These are phyloP conservation scores for Cardiospermum halicacabum DNA, from an alignment of 345 rosid genomes.

Conservation along the genomic window DNA sequence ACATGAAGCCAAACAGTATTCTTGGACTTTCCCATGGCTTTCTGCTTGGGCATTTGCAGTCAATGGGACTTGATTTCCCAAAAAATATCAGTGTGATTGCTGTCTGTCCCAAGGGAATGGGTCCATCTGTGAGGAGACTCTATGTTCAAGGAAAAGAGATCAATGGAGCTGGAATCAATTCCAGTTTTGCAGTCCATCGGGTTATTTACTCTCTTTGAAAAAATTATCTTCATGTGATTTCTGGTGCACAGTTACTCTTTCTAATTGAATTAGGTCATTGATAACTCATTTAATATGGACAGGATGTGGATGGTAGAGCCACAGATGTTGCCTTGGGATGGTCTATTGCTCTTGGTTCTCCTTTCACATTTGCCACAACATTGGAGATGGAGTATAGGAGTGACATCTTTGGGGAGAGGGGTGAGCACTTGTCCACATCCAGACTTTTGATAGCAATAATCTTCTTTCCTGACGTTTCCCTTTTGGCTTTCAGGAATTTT, in stretches of 20 bases:
- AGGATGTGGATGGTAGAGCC: slow-evolving; percentile 94
- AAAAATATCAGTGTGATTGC: slow-evolving; percentile 77
- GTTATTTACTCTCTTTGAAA: slow-evolving; percentile 32
- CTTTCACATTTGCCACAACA: slow-evolving; percentile 83
- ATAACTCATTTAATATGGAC: slow-evolving; percentile 1
- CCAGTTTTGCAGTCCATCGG: slow-evolving; percentile 89
- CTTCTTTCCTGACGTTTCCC: neutral
- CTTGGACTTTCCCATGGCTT: slow-evolving; percentile 96
- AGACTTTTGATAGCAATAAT: neutral
- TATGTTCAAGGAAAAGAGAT: slow-evolving; percentile 88
- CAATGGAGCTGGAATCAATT: slow-evolving; percentile 92
- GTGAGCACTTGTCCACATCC: slow-evolving; percentile 29
- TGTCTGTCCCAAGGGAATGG: slow-evolving; percentile 90
- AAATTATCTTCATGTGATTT: neutral
- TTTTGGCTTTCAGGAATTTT: slow-evolving; percentile 50
- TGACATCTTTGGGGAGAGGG: slow-evolving; percentile 94
- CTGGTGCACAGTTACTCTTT: neutral
- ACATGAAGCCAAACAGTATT: slow-evolving; percentile 92
- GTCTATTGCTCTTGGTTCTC: slow-evolving; percentile 94
- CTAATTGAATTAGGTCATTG: neutral
- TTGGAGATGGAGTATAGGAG: slow-evolving; percentile 93
- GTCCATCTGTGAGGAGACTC: slow-evolving; percentile 85
- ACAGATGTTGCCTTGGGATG: slow-evolving; percentile 86
- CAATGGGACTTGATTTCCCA: slow-evolving; percentile 70
- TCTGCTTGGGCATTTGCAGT: slow-evolving; percentile 80